Conservation (phyloP, 768 basidiomycete species). For the Psilocybe cubensis region DNA sequence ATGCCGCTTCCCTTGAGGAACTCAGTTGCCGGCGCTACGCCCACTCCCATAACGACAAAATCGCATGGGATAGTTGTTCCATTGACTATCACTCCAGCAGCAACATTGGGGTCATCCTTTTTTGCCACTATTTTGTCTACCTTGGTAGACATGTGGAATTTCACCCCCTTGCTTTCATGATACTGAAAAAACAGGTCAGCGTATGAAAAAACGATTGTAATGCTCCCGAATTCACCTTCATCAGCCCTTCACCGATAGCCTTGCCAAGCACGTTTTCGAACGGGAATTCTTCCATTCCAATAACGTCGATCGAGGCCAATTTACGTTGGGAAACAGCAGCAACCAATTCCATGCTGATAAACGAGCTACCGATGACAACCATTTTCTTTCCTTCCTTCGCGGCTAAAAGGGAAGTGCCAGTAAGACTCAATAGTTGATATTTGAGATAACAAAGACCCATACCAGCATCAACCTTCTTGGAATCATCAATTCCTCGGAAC, state of each 20-base stretch:
- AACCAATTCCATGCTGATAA: slow-evolving; percentile 94
- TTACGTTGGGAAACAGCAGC: slow-evolving; percentile 73
- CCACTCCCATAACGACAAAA: slow-evolving; percentile 84
- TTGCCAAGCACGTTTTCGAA: slow-evolving; percentile 84
- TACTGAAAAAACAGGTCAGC: slow-evolving; percentile 45
- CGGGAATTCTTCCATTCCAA: slow-evolving; percentile 82
- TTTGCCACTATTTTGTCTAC: slow-evolving; percentile 69
- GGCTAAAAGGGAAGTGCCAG: slow-evolving; percentile 39
- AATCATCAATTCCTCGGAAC: slow-evolving; percentile 70
- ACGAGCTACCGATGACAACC: slow-evolving; percentile 87
- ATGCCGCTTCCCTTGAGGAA: slow-evolving; percentile 76
- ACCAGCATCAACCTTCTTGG: slow-evolving; percentile 76
- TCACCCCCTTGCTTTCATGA: slow-evolving; percentile 78
- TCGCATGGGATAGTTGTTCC: slow-evolving; percentile 71
- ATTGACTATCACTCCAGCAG: slow-evolving; percentile 67
- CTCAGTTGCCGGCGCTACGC: slow-evolving; percentile 81
- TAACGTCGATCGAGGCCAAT: slow-evolving; percentile 80
- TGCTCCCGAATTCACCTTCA: slow-evolving; percentile 53
- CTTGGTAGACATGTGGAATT: slow-evolving; percentile 78
- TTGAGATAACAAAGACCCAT: slow-evolving; percentile 17
- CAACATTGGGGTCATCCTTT: slow-evolving; percentile 54
- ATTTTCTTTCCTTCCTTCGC: slow-evolving; percentile 74
- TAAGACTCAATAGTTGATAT: not conserved
- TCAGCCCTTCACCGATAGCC: slow-evolving; percentile 75
- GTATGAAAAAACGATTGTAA: not conserved